Conservation (phyloP, 345 rosid genomes). For the Triadica sebifera region DNA sequence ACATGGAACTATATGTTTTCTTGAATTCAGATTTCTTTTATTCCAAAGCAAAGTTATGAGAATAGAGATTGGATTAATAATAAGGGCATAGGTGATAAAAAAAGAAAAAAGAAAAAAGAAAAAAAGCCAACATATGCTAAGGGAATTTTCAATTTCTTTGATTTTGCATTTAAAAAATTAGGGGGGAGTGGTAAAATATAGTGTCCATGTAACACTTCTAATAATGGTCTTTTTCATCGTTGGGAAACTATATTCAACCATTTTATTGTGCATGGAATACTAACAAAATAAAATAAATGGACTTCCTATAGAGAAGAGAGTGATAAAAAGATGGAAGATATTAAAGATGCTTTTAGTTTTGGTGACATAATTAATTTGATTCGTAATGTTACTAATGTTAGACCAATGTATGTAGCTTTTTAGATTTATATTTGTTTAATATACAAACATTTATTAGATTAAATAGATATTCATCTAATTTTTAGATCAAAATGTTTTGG, state of each 20-base stretch:
- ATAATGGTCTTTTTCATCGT: neutral
- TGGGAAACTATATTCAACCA: neutral
- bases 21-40: too few species aligned
- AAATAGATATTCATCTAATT: too few species aligned
- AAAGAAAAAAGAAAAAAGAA: too few species aligned
- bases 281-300: neutral
- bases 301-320: neutral
- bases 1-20: too few species aligned
- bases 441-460: too few species aligned
- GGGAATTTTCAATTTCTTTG: neutral
- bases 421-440: too few species aligned
- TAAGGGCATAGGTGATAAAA: neutral
- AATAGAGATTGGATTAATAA: neutral
- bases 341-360: neutral
- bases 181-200: neutral
- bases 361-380: neutral
- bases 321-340: neutral
- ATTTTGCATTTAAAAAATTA: neutral
- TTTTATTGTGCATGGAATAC: neutral
- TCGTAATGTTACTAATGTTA: neutral
- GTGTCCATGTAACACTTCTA: neutral
- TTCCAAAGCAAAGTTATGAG: neutral
- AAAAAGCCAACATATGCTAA: neutral
- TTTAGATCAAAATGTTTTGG: too few species aligned
- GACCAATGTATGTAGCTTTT: too few species aligned